Conservation (phyloP, 768 basidiomycete species). For the Peribolospora baueri region DNA sequence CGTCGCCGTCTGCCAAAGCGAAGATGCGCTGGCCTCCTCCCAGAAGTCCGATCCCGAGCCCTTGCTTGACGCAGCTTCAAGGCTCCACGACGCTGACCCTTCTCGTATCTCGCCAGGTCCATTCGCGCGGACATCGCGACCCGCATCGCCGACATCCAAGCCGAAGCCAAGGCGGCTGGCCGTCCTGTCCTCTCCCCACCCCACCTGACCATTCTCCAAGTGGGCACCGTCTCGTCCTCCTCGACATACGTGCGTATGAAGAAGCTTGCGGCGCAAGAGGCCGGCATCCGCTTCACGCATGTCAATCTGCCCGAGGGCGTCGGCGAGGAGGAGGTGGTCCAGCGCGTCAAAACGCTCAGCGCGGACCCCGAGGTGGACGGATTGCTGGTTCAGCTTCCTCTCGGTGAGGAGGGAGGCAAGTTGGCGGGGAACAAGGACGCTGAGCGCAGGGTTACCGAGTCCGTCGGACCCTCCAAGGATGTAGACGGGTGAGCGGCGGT, state of each 20-base stretch:
- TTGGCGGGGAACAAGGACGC: conserved; percentile 28
- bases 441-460: conserved; percentile 80
- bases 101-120: conserved; percentile 27
- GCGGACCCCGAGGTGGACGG: conserved; percentile 57
- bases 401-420: conserved; percentile 48
- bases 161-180: conserved; percentile 21
- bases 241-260: conserved; percentile 92
- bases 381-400: conserved; percentile 83
- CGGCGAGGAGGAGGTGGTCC: conserved; percentile 11
- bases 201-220: conserved; percentile 75
- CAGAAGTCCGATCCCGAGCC: background rate
- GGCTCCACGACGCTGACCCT: background rate
- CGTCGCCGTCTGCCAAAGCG: background rate
- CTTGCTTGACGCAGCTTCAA: background rate
- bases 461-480: conserved; percentile 79
- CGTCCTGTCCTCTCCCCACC: conserved; percentile 58
- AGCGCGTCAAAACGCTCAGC: conserved; percentile 63
- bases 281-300: conserved; percentile 69
- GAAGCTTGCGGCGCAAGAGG: conserved; percentile 76
- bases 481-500: conserved; percentile 58
- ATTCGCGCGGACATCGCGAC: conserved; percentile 53
- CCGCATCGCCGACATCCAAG: conserved; percentile 38
- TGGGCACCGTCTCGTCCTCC: conserved; percentile 76
- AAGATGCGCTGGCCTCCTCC: background rate
- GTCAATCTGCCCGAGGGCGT: conserved; percentile 25